Conservation (phyloP, 306 rosid genomes). For the Cicer arietinum region DNA sequence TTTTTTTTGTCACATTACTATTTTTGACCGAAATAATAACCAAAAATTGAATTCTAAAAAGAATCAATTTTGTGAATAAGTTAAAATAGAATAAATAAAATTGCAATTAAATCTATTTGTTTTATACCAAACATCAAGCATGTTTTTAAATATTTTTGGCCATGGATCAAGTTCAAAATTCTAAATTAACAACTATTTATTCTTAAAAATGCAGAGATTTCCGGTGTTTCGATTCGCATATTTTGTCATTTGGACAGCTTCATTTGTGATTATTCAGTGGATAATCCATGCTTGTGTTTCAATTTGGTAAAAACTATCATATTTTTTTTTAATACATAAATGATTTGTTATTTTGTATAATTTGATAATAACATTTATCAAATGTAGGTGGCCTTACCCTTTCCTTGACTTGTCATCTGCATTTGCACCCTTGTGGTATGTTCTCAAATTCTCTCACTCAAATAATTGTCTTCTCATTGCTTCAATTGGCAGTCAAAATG, state of each 20-base stretch:
- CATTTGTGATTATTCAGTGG: conserved; percentile 83
- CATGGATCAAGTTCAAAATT: not conserved
- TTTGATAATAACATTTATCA: conserved; percentile 11
- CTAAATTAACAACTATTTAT: conserved; percentile 34
- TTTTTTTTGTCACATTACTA: too few relatives aligned
- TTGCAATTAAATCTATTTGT: not conserved
- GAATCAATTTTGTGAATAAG: too few relatives aligned
- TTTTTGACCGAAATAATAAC: too few relatives aligned
- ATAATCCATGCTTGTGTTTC: conserved; percentile 72
- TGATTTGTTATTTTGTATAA: not conserved
- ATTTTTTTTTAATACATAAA: conserved; percentile 22
- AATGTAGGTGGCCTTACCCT: conserved; percentile 94
- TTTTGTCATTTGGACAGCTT: conserved; percentile 73
- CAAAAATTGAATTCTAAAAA: too few relatives aligned
- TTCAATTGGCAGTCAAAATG: not conserved
- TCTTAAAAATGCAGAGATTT: conserved; percentile 67
- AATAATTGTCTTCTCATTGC: conserved; percentile 22
- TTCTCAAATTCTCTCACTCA: not conserved
- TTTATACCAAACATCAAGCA: not conserved
- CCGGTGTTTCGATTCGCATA: conserved; percentile 85
- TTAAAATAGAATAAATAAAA: too few relatives aligned
- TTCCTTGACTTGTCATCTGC: conserved; percentile 81
- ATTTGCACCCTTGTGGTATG: conserved; percentile 84
- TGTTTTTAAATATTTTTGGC: not conserved
- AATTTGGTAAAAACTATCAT: conserved; percentile 55